These are phyloP conservation scores for Puccinia triticina DNA, from an alignment of 1,284 basidiomycete genomes.

Conservation along the genomic window DNA sequence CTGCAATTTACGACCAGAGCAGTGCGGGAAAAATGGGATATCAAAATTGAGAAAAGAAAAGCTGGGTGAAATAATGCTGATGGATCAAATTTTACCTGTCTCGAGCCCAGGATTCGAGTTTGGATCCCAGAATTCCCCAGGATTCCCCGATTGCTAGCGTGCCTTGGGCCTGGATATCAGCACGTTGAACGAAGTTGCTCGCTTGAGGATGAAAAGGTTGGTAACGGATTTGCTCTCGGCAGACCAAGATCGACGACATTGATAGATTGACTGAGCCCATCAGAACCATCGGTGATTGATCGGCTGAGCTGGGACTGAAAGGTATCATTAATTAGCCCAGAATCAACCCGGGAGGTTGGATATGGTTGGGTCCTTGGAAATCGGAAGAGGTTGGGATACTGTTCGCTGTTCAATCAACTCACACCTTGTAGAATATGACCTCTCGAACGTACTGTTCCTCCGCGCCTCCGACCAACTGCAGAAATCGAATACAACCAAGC, in stretches of 20 bases:
- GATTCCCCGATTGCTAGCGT: constrained; percentile 37
- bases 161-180: constrained; percentile 43
- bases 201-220: background rate
- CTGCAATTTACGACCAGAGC: background rate
- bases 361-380: background rate
- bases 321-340: background rate
- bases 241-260: constrained; percentile 44
- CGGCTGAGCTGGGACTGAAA: constrained; percentile 17
- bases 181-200: constrained; percentile 40
- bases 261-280: constrained; percentile 49
- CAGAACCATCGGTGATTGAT: constrained; percentile 35
- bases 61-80: background rate
- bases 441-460: constrained; percentile 49
- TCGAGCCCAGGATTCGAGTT: constrained; percentile 40
- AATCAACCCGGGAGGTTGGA: background rate
- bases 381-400: background rate
- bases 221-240: constrained; percentile 45
- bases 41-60: background rate
- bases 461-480: constrained; percentile 38
- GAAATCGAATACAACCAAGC: background rate
- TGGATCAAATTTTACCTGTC: constrained; percentile 24
- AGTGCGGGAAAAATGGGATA: background rate
- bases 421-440: constrained; percentile 45
- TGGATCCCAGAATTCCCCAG: constrained; percentile 24
- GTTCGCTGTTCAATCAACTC: background rate